Evolutionary conservation across 2,329 filamentous ascomycete genomes (phyloP), one percentile per base, ranked within the genome.

Genomic region (Monilinia aucupariae): DNA sequence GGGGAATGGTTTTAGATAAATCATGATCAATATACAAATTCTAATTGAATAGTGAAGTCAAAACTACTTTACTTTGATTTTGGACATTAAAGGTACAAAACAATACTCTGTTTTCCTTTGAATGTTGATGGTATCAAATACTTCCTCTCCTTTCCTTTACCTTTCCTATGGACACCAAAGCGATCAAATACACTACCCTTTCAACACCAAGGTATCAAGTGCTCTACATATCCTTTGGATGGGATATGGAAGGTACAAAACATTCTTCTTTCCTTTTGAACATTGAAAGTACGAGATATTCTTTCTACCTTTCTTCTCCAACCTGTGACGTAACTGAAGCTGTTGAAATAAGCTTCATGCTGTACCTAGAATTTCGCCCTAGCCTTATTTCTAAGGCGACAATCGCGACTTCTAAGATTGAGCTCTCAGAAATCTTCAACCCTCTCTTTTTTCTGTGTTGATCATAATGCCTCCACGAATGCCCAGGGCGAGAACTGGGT

Each of bases 1-100:
- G 81, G 9, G 76, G 76, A 2, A 70, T 82, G 37, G 73, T 70
- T 39, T 62, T 82, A 64, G 77, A 69, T 61, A 69, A 65, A n/a
- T 64, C 63, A 53, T 66, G 45, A 64, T 45, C 20, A 17, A 22
- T 27, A 60, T 15, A 62, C 17, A 13, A 51, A 1, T n/a, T 22
- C 43, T 15, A 25, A 13, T 27, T 17, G 37, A 17, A 39, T 2
- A 39, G 37, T 39, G 15, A 39, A 15, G 37, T 13, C 12, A 17
- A 17, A 39, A 30, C n/a, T 37, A 12, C 34, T 37, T 37, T 37
- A 1, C 34, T 37, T 13, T 8, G 10, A 37, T 37, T 37, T 12
- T 13, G 34, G 4, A 37, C 10, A 13, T 12, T 12, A 12, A 37
- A 37, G 34, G 34, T 37, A 37, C 34, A 37, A 13, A 37, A 37